Evolutionary conservation across 2,329 filamentous ascomycete genomes (phyloP), one percentile per base, ranked within the genome.

Genomic region (Lachnellula willkommii): DNA sequence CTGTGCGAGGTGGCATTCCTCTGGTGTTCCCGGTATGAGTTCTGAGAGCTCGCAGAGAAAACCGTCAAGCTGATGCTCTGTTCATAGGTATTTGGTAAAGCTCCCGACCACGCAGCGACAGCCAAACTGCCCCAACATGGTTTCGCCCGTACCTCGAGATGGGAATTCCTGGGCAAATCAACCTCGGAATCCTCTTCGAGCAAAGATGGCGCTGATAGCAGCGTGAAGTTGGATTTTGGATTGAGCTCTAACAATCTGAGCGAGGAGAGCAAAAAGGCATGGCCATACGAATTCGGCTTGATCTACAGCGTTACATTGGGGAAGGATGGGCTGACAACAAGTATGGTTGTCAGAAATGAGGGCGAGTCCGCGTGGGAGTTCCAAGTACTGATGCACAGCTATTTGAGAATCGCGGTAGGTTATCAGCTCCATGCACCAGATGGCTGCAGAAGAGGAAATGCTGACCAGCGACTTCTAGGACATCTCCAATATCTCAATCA

Each of bases 161-260:
- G 94, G 94, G 92, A 97, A 72, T 96, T 94, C 71, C 80, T 99
- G 51, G 92, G 92, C 69, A 95, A 93, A 75, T 90, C 87, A 6
- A 85, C 82, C n/a, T 83, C 81, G 5, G 87, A 91, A 71, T 80
- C 77, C 8, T 62, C 67, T 42, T 72, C 45, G 75, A 75, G 52
- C 45, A 57, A 63, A 55, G 71, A 59, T 57, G 72, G 72, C 47
- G 76, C 75, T 60, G 80, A 89, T 68, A 77, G 84, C 67, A 86
- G 85, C 49, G 86, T 97, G 63, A 96, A 95, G 79, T 85, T 99
- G 58, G 94, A 99, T 76, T 97, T 99, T 72, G 94, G 93, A 28
- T 84, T 99, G 37, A 90, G 88, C 51, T 81, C 84, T 28, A 79
- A 81, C 51, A 87, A 86, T 68, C 77, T 97, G 55, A 81, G 80